Percentiles rank a stretch among this genome's conserved stretches.
Conservation (phyloP, 1,284 basidiomycete species). For the Sporisorium graminicola region DNA sequence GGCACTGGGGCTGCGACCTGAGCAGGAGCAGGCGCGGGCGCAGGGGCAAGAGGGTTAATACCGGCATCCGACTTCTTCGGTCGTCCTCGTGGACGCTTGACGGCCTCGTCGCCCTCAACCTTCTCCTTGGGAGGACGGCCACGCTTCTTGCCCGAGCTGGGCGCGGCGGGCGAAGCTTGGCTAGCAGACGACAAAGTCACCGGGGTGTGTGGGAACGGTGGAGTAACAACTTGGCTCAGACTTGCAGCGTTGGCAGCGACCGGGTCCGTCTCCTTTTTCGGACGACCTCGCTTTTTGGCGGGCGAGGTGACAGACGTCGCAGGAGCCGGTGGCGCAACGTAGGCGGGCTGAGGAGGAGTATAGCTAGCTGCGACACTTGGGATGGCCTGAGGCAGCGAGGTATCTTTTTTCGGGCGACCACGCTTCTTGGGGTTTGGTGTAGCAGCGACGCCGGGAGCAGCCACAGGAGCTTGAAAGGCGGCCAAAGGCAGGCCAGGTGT, state of each 20-base stretch:
- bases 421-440: conserved; percentile 36
- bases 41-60: conserved; percentile 6
- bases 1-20: not conserved
- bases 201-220: conserved; percentile 20
- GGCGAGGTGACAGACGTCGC: not conserved
- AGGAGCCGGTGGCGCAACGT: conserved; percentile 6
- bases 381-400: conserved; percentile 1
- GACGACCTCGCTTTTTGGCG: conserved; percentile 21
- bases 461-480: not conserved
- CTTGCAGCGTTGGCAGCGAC: conserved; percentile 16
- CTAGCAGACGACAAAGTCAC: conserved; percentile 13
- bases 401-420: conserved; percentile 37
- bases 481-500: conserved; percentile 12
- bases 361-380: conserved; percentile 1
- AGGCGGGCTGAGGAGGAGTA: not conserved
- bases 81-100: conserved; percentile 47
- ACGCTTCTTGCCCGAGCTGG: conserved; percentile 38
- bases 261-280: conserved; percentile 22
- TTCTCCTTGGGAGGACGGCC: conserved; percentile 45
- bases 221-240: conserved; percentile 26
- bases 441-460: not conserved
- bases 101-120: conserved; percentile 21
- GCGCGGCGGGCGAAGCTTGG: conserved; percentile 18
- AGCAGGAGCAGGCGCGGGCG: not conserved
- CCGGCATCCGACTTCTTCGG: conserved; percentile 37